Evolutionary conservation across 768 basidiomycete species (phyloP).

Genomic region (Cantharellus cinnabarinus): DNA sequence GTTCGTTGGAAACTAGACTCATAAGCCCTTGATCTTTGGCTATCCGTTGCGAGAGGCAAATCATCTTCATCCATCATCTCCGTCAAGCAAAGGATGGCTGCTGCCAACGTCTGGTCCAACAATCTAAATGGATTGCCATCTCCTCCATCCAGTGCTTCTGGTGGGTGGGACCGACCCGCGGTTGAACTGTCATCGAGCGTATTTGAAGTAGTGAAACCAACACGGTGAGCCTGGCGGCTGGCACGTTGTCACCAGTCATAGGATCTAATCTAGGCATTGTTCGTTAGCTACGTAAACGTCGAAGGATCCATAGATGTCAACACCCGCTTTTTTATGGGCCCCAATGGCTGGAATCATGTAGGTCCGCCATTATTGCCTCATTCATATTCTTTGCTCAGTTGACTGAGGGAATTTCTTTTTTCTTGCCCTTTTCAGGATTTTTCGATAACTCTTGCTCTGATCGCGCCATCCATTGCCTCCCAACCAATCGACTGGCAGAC

Average conservation of each 20-base stretch:
- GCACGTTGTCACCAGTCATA: background rate
- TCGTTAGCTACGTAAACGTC: background rate
- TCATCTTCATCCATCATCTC: too few relatives aligned
- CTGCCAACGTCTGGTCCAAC: conserved; percentile 28
- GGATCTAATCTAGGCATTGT: background rate
- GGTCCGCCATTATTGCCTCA: background rate
- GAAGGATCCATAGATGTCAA: background rate
- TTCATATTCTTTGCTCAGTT: background rate
- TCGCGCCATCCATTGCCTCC: background rate
- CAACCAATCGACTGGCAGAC: background rate
- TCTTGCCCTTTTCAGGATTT: background rate
- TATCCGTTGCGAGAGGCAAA: too few relatives aligned
- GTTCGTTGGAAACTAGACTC: too few relatives aligned
- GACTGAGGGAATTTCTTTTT: background rate
- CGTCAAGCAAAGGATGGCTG: too few relatives aligned
- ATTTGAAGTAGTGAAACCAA: background rate
- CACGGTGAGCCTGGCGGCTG: background rate
- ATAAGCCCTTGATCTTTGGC: too few relatives aligned
- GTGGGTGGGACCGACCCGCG: background rate
- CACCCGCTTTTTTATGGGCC: background rate
- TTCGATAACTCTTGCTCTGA: background rate
- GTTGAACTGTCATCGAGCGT: background rate
- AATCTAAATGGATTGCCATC: conserved; percentile 10
- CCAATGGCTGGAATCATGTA: background rate
- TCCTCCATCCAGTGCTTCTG: conserved; percentile 7